Evolutionary conservation across 83 land plant species (phyloP).

Genomic region (Larix sibirica): DNA sequence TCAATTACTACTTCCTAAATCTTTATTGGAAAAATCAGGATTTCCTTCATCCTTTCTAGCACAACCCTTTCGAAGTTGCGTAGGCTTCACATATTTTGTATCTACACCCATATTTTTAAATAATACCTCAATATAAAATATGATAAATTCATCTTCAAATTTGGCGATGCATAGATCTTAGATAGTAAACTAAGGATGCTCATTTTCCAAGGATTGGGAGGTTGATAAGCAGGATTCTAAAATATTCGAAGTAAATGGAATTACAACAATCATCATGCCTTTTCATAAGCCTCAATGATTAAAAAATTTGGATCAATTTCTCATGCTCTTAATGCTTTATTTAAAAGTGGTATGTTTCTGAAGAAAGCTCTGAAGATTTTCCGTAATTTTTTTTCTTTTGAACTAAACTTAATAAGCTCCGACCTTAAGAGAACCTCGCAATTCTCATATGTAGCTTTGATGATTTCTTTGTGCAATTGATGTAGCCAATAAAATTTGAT

Average conservation of each 20-base stretch:
- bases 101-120: constrained; percentile 88
- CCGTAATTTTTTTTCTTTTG: constrained; percentile 89
- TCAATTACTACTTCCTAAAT: constrained; percentile 21
- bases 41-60: constrained; percentile 82
- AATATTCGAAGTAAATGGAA: constrained; percentile 87
- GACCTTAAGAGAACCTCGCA: constrained; percentile 96
- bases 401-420: constrained; percentile 91
- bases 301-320: constrained; percentile 89
- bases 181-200: constrained; percentile 79
- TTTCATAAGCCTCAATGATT: constrained; percentile 94
- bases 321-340: constrained; percentile 69
- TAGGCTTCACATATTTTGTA: constrained; percentile 83
- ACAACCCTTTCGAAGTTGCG: constrained; percentile 76
- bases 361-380: constrained; percentile 96
- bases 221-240: constrained; percentile 95
- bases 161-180: constrained; percentile 87
- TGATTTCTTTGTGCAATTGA: constrained; percentile 55
- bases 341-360: constrained; percentile 91
- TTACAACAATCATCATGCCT: constrained; percentile 93
- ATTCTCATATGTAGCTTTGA: constrained; percentile 91
- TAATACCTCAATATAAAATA: constrained; percentile 96
- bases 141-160: constrained; percentile 88
- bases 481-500: no score
- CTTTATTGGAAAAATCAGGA: constrained; percentile 94
- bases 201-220: constrained; percentile 99